phyloP scores from a whole-genome alignment of 208 protist species.

The Trypanosoma theileri region DNA sequence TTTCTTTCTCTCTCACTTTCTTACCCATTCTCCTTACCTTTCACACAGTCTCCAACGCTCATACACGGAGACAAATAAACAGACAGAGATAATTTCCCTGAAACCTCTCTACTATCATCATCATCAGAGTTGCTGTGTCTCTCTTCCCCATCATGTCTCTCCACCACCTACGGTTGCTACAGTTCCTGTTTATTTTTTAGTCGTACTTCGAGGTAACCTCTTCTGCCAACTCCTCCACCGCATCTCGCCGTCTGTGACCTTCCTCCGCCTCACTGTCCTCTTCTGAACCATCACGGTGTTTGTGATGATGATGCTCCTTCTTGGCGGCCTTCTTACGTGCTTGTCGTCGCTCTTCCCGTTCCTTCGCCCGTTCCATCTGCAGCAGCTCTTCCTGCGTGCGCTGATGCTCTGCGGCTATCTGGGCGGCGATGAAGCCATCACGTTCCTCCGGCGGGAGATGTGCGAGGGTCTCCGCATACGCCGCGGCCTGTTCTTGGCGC shows the following conservation, averaged over 20 bases:
- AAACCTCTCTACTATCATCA: too few relatives aligned
- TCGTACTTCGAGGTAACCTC: slow-evolving; percentile 12
- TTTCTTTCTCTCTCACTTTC: not conserved
- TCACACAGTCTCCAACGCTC: not conserved
- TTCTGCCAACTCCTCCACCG: slow-evolving; percentile 6
- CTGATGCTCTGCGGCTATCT: slow-evolving; percentile 41
- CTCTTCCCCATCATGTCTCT: too few relatives aligned
- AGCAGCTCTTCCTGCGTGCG: slow-evolving; percentile 34
- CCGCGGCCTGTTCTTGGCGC: slow-evolving; percentile 41
- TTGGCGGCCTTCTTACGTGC: slow-evolving; percentile 33
- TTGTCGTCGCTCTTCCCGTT: slow-evolving; percentile 29
- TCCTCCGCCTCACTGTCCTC: not conserved
- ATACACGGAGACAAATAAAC: too few relatives aligned
- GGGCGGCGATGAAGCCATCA: slow-evolving; percentile 42
- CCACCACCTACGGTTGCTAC: too few relatives aligned
- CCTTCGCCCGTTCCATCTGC: slow-evolving; percentile 37
- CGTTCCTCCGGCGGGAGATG: slow-evolving; percentile 45
- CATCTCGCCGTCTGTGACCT: not conserved
- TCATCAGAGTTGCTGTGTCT: too few relatives aligned
- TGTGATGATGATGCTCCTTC: slow-evolving; percentile 34
- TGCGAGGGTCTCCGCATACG: slow-evolving; percentile 49
- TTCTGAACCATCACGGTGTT: not conserved
- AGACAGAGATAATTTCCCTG: too few relatives aligned
- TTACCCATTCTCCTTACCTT: not conserved
- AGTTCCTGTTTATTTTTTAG: not conserved